These are phyloP conservation scores for Linum trigynum DNA, from an alignment of 345 rosid species.

Conservation along the genomic window DNA sequence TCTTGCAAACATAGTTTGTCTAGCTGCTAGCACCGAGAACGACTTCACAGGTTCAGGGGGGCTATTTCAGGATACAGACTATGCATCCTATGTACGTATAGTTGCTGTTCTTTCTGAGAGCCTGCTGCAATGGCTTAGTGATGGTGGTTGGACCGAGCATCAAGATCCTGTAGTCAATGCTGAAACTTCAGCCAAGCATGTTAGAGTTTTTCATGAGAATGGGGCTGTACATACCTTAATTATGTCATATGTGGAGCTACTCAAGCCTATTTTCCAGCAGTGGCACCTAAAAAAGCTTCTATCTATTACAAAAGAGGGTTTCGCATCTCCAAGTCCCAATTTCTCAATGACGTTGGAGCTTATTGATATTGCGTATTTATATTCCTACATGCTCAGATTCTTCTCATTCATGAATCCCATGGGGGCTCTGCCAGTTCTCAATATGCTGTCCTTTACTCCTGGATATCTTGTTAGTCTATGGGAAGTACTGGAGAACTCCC, in stretches of 20 bases:
- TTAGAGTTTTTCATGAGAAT: conserved; percentile 17
- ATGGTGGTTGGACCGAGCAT: conserved; percentile 30
- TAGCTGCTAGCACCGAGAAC: conserved; percentile 51
- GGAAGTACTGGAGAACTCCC: conserved; percentile 47
- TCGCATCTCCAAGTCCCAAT: conserved; percentile 20
- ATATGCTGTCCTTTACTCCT: conserved; percentile 83
- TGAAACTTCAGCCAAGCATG: conserved; percentile 33
- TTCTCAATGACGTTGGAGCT: conserved; percentile 36
- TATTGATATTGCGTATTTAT: conserved; percentile 63
- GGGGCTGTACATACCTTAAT: conserved; percentile 26
- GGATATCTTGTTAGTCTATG: conserved; percentile 60
- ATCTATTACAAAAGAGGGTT: conserved; percentile 35
- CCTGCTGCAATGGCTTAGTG: conserved; percentile 43
- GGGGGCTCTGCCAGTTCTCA: conserved; percentile 76
- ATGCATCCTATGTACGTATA: conserved; percentile 54
- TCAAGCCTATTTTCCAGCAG: conserved; percentile 74
- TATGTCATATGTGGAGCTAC: conserved; percentile 47
- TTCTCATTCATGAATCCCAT: conserved; percentile 50
- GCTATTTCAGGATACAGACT: conserved; percentile 37
- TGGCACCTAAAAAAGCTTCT: conserved; percentile 81
- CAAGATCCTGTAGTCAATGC: conserved; percentile 28
- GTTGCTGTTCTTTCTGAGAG: conserved; percentile 55
- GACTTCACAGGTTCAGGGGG: conserved; percentile 48
- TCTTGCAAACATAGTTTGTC: conserved; percentile 67
- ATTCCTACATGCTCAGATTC: conserved; percentile 75